phyloP scores from a whole-genome alignment of 164 flowering plant genomes.

The Buxus sempervirens region DNA sequence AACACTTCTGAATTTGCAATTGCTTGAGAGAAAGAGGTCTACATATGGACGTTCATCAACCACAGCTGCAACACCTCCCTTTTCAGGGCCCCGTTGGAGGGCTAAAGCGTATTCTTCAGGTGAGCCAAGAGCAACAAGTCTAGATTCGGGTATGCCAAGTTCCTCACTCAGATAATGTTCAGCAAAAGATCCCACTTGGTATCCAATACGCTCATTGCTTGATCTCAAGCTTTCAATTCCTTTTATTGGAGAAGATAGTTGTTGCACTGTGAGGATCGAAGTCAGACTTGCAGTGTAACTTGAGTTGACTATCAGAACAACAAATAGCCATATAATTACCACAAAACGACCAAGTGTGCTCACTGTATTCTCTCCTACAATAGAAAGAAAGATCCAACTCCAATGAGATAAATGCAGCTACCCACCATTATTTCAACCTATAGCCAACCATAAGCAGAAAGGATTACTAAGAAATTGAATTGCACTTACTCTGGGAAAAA shows the following conservation, averaged over 20 bases:
- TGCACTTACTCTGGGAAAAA: conserved; percentile 61
- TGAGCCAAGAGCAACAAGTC: conserved; percentile 46
- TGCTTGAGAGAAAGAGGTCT: conserved; percentile 48
- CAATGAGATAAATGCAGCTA: conserved; percentile 2
- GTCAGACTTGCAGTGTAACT: conserved; percentile 61
- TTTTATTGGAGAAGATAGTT: conserved; percentile 42
- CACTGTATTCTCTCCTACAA: conserved; percentile 44
- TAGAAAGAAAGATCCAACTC: neutral
- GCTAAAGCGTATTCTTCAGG: conserved; percentile 48
- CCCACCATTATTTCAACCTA: neutral
- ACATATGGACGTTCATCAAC: conserved; percentile 58
- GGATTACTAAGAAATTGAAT: neutral
- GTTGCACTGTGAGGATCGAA: conserved; percentile 57
- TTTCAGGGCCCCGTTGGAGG: conserved; percentile 39
- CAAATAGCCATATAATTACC: conserved; percentile 58
- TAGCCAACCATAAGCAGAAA: neutral
- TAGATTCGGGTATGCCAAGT: conserved; percentile 38
- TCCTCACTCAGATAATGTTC: conserved; percentile 47
- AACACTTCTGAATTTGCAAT: conserved; percentile 45
- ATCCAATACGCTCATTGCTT: conserved; percentile 43
- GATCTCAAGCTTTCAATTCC: conserved; percentile 44
- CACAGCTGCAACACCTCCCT: conserved; percentile 54
- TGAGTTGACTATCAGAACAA: conserved; percentile 54
- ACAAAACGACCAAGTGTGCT: conserved; percentile 50
- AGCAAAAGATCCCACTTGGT: conserved; percentile 59